Evolutionary conservation across 352 stramenopile species (phyloP), one percentile per base, ranked within the genome.

Genomic region (Pythium brachiatum): DNA sequence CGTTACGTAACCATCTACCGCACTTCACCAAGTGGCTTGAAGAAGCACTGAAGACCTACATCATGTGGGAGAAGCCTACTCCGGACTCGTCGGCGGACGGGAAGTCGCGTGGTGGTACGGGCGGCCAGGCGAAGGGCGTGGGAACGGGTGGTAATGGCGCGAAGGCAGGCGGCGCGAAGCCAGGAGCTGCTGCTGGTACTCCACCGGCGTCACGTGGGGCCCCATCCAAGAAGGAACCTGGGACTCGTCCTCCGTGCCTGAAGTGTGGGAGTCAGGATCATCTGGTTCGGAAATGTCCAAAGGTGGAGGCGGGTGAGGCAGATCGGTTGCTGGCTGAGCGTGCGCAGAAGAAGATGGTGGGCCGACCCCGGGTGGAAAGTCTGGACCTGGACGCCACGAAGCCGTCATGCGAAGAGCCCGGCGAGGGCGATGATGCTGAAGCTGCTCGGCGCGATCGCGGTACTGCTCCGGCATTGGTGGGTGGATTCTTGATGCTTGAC

Each of bases 191-290:
- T 53, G 54, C 8, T 18, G 15, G 9, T 38, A 8, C 48, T 18
- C 7, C 9, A 6, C 8, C 31, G 31, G 21, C 34, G 34, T 31
- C 31, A 18, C 21, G 23, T 59, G 53, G 38, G 34, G 25, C 3
- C 36, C 21, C 6, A 27, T 12, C 18, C 13, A 23, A 20, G 34
- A 9, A 16, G 34, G 34, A 41, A 41, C 34, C 34, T 6, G n/a
- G n/a, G 34, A 36, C 34, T 38, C 36, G 12, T 18, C 15, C 16
- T 48, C 53, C 53, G 36, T 59, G 53, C 15, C 18, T 59, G 38
- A 59, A 59, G 34, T 59, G 53, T 39, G 21, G 32, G 9, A 50
- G 53, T n/a, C 6, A 15, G 21, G 53, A 41, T 26, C 53, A 51
- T 38, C 26, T 29, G 21, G 36, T 59, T 1, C 21, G 18, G 23